Evolutionary conservation across 768 basidiomycete species (phyloP).

Genomic region (Strobilomyces confusus): DNA sequence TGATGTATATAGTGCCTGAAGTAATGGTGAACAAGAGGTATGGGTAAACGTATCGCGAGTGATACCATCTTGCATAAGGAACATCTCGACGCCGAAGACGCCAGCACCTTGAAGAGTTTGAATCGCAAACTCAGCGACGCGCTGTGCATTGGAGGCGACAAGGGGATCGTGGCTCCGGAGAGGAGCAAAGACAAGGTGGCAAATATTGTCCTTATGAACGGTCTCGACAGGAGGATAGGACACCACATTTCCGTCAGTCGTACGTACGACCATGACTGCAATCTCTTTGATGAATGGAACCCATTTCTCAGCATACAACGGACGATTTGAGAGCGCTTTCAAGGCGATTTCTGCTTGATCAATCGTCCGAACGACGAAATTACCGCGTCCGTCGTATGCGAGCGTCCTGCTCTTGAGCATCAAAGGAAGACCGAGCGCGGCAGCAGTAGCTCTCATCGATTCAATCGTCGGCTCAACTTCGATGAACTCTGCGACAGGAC

Average conservation of each 20-base stretch:
- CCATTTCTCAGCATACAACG: constrained; percentile 93
- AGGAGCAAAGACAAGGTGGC: constrained; percentile 90
- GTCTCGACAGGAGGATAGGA: constrained; percentile 96
- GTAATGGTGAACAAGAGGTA: background rate
- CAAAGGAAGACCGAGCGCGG: constrained; percentile 72
- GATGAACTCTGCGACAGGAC: constrained; percentile 58
- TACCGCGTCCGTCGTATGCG: constrained; percentile 95
- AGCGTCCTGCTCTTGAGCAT: constrained; percentile 97
- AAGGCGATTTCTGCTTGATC: constrained; percentile 51
- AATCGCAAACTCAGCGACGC: constrained; percentile 78
- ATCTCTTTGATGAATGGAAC: constrained; percentile 86
- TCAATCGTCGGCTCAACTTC: constrained; percentile 51
- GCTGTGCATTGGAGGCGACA: constrained; percentile 57
- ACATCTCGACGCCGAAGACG: constrained; percentile 98
- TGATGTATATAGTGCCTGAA: constrained; percentile 74
- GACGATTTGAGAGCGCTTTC: constrained; percentile 53
- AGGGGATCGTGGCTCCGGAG: constrained; percentile 57
- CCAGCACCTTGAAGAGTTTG: constrained; percentile 82
- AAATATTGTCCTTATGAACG: constrained; percentile 88
- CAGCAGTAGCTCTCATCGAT: constrained; percentile 49
- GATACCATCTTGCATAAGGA: constrained; percentile 80
- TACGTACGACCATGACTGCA: constrained; percentile 95
- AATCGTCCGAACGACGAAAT: constrained; percentile 65
- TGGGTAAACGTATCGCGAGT: constrained; percentile 13
- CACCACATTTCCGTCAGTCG: constrained; percentile 62